Percentiles rank a stretch among this genome's conserved stretches.
Evolutionary conservation across 306 rosid species (phyloP).

Genomic region (Rosa persica): DNA sequence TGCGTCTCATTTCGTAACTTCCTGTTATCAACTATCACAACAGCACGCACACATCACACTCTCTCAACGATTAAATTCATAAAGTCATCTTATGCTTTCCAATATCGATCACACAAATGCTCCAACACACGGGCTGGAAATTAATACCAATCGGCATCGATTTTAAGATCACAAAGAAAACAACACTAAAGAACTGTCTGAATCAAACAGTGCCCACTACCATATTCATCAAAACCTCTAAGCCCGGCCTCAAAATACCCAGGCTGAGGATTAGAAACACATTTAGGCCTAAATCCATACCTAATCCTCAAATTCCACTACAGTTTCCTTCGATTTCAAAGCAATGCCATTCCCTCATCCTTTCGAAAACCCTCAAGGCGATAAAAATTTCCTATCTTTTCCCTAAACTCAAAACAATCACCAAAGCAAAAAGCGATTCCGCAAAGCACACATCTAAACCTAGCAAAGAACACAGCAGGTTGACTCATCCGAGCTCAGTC

Average conservation of each 20-base stretch:
- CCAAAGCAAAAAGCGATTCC: background rate
- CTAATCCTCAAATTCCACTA: background rate
- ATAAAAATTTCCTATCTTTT: background rate
- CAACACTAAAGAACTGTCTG: background rate
- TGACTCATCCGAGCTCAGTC: slow-evolving; percentile 3
- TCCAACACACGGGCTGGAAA: background rate
- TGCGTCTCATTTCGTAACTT: background rate
- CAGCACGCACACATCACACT: background rate
- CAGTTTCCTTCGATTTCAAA: background rate
- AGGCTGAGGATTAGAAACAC: background rate
- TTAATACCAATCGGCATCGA: background rate
- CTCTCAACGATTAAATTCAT: background rate
- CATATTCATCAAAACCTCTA: background rate
- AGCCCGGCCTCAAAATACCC: no score
- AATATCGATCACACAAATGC: background rate
- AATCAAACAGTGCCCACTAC: background rate
- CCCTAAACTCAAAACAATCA: background rate
- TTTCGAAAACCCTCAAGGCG: background rate
- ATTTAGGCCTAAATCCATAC: background rate
- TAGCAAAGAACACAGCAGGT: background rate
- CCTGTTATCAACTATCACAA: background rate
- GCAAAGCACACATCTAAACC: background rate
- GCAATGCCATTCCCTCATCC: background rate
- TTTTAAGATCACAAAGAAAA: background rate
- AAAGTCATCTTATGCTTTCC: background rate